Evolutionary conservation across 2,329 filamentous ascomycete genomes (phyloP), one percentile per base, ranked within the genome.

Genomic region (Fusarium heterosporum): DNA sequence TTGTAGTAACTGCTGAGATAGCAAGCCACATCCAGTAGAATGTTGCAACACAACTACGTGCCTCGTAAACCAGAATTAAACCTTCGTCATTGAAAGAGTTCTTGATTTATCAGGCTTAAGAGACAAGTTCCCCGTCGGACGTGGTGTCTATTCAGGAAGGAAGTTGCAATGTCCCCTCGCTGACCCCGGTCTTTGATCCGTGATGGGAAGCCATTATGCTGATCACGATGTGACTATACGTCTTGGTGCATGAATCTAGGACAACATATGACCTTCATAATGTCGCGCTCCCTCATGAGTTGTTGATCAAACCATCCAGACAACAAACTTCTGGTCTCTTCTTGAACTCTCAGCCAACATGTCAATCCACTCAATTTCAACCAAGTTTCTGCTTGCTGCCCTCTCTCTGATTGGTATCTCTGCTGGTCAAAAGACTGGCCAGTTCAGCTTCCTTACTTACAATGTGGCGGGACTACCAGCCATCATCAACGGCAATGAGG

Each of bases 381-480:
- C 30, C 26, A 50, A 45, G 22, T 41, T 70, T 34, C 36, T 68
- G 11, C 48, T 46, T 19, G 47, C 50, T 6, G 50, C 64, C n/a
- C 42, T 67, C 13, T 41, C 48, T 22, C n/a, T 69, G n/a, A 28
- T 41, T 17, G 22, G 54, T 14, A 22, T 45, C 1, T 42, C 59
- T 6, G 17, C 41, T 12, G 32, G 52, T 16, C 66, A 70, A 46
- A 28, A 60, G 4, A 60, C 55, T 9, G 78, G 78, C 36, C 76
- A 78, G n/a, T 84, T 89, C 74, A 83, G 80, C 57, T 73, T 85
- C 50, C 74, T 89, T 25, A 79, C 83, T 22, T 85, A 86, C 77
- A 89, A 89, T 68, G 85, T 89, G 32, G 87, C 87, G 16, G 87
- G 87, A 19, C 80, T 89, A 4, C 87, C 88, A 2, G 74, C 77